Base-by-base conservation (phyloP, 345 rosid species). In the Viola odorata region DNA sequence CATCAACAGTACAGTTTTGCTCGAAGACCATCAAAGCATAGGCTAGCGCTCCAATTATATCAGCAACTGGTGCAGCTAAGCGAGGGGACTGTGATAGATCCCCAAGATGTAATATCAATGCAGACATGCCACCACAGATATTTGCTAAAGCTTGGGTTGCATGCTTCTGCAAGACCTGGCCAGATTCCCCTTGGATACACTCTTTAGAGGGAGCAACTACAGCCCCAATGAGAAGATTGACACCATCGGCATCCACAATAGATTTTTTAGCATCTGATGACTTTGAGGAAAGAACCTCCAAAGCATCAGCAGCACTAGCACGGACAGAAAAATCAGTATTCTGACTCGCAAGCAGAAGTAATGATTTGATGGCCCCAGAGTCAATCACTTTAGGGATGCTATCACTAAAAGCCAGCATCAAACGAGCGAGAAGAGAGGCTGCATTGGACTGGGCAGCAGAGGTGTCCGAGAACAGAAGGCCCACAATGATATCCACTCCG, bases 151-250 rank as follows among this genome's bases (percentile, higher is more conserved):
- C 85, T 52, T 50, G 81, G 32, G 96, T 85, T 12, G 96, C 88
- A 63, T 82, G 89, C 60, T 61, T 53, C 64, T 86, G 91, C 72
- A 91, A 80, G 55, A 71, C 80, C 55, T 73, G 80, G 60, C 83
- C 76, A 53, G 48, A 66, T 68, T 81, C 86, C 61, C 91, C 91
- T 62, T 88, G 84, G 73, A 85, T 80, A 11, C 86, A 69, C 58
- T 85, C 94, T 81, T 88, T 91, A 56, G 91, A 84, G 37, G 98
- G 82, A 78, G 88, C 85, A 64, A 91, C 96, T 52, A 88, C 78
- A 62, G 95, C 88, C 39, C 91, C 74, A 64, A 85, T 86, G 52
- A 91, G 81, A 69, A 86, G 69, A 58, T 70, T 83, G 56, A 88
- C 41, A 59, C 91, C 98, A 62, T 77, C 77, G 56, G 82, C 85